phyloP scores from a whole-genome alignment of 1,139 yeast species.

The Pichia kudriavzevii region DNA sequence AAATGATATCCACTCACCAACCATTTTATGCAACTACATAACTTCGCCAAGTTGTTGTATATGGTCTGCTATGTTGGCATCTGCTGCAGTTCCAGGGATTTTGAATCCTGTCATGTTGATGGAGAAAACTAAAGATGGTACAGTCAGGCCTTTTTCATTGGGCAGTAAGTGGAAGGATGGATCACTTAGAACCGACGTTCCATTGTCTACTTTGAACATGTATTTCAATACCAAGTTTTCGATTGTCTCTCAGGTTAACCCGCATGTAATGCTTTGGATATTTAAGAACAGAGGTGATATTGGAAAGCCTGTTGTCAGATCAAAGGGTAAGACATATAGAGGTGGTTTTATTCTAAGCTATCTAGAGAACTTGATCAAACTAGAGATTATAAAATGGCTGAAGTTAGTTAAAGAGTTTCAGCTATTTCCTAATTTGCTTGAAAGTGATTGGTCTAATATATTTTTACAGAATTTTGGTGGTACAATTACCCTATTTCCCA shows the following conservation, averaged over 20 bases:
- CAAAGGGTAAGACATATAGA: conserved; percentile 51
- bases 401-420: conserved; percentile 60
- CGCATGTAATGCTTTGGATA: conserved; percentile 69
- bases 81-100: conserved; percentile 83
- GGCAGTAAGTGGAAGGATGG: conserved; percentile 78
- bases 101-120: conserved; percentile 72
- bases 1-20: conserved; percentile 77
- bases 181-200: conserved; percentile 63
- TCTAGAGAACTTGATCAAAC: conserved; percentile 57
- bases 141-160: conserved; percentile 58
- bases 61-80: conserved; percentile 71
- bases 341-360: conserved; percentile 78
- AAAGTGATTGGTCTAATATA: conserved; percentile 75
- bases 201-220: conserved; percentile 61
- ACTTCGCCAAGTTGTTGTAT: conserved; percentile 80
- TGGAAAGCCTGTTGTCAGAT: conserved; percentile 67
- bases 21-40: conserved; percentile 65
- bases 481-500: conserved; percentile 71
- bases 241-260: conserved; percentile 76
- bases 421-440: conserved; percentile 58
- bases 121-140: conserved; percentile 47
- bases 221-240: conserved; percentile 72
- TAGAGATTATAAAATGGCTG: conserved; percentile 72
- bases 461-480: conserved; percentile 74
- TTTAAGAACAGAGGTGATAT: conserved; percentile 78